phyloP scores from a whole-genome alignment of 805 yeast genomes.

The Wickerhamomyces bisporus region DNA sequence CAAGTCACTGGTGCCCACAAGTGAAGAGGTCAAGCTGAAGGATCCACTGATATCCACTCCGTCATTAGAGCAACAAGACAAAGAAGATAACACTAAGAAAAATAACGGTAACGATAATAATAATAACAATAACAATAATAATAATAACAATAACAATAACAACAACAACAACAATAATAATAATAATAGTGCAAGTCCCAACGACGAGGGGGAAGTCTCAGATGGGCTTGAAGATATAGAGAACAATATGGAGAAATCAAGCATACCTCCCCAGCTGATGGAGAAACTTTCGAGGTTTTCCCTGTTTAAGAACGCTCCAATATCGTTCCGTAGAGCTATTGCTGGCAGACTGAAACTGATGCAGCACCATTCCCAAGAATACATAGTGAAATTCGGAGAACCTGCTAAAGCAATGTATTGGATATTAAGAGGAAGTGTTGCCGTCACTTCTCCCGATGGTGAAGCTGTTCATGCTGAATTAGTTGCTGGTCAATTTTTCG shows the following conservation, averaged over 20 bases:
- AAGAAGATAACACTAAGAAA: too few relatives aligned
- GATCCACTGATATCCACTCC: too few relatives aligned
- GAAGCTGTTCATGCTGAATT: slow-evolving; percentile 70
- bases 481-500: slow-evolving; percentile 65
- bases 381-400: slow-evolving; percentile 66
- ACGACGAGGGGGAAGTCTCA: not conserved
- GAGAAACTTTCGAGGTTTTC: slow-evolving; percentile 54
- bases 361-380: slow-evolving; percentile 63
- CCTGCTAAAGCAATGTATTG: slow-evolving; percentile 75
- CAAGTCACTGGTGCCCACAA: too few relatives aligned
- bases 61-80: too few relatives aligned
- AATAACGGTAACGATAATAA: too few relatives aligned
- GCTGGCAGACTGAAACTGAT: slow-evolving; percentile 53
- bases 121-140: too few relatives aligned
- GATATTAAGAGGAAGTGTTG: slow-evolving; percentile 70
- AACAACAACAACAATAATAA: too few relatives aligned
- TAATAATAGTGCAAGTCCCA: too few relatives aligned
- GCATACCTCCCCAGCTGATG: slow-evolving; percentile 50
- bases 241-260: slow-evolving; percentile 4
- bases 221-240: slow-evolving; percentile 5
- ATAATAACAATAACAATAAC: too few relatives aligned
- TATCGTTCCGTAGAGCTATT: slow-evolving; percentile 53
- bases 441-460: slow-evolving; percentile 74
- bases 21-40: not conserved
- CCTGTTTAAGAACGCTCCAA: slow-evolving; percentile 63